phyloP scores from a whole-genome alignment of 2,329 filamentous ascomycete genomes.

The Fusarium tuaranense region DNA sequence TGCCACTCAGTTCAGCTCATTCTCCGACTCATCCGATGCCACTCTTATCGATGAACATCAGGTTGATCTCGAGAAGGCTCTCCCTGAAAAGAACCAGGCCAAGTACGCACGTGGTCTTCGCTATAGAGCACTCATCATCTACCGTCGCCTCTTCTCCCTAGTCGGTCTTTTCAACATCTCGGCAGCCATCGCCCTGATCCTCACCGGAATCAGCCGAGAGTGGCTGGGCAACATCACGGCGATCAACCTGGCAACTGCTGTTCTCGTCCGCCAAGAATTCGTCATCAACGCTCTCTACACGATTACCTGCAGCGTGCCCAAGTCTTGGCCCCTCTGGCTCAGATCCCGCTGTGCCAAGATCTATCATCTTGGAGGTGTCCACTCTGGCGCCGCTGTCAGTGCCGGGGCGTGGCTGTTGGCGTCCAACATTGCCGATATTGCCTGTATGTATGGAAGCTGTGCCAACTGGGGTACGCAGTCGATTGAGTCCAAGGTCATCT shows the following conservation, averaged over 20 bases:
- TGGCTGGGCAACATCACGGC: constrained; percentile 57
- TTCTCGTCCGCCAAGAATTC: constrained; percentile 65
- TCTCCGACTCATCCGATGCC: constrained; percentile 29
- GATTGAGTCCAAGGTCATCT: constrained; percentile 58
- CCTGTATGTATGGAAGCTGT: constrained; percentile 34
- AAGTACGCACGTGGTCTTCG: constrained; percentile 54
- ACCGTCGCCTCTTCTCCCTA: constrained; percentile 67
- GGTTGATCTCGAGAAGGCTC: constrained; percentile 44
- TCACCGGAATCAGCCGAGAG: constrained; percentile 49
- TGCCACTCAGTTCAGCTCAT: constrained; percentile 35
- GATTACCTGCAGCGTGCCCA: constrained; percentile 58
- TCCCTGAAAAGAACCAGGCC: constrained; percentile 56
- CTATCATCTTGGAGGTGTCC: constrained; percentile 64
- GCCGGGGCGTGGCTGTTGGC: constrained; percentile 61
- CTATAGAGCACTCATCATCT: constrained; percentile 62
- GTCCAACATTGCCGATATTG: constrained; percentile 48
- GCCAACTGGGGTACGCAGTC: constrained; percentile 46
- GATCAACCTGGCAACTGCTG: constrained; percentile 60
- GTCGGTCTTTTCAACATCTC: constrained; percentile 64
- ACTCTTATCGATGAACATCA: constrained; percentile 41
- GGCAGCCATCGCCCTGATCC: constrained; percentile 58
- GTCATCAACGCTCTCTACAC: constrained; percentile 65
- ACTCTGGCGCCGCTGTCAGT: constrained; percentile 61
- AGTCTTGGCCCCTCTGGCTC: constrained; percentile 60
- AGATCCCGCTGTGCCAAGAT: constrained; percentile 60